Conservation (phyloP, 129 eudicot genomes). For the Gnaphalium uliginosum region DNA sequence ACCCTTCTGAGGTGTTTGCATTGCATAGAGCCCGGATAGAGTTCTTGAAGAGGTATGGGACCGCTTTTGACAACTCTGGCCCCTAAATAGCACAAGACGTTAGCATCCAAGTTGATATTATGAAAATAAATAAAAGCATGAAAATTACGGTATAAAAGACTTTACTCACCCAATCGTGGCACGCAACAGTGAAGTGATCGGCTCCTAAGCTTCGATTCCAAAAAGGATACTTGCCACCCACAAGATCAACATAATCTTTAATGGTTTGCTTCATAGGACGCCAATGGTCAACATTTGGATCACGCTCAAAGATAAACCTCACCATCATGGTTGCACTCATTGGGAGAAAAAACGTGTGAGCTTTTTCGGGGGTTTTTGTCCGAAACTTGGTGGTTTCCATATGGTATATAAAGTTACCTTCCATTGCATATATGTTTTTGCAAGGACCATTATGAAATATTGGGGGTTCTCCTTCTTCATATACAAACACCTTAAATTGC, state of each 20-base stretch:
- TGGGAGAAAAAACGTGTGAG: constrained; percentile 59
- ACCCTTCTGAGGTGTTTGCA: constrained; percentile 75
- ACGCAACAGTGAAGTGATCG: constrained; percentile 64
- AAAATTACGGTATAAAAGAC: neutral
- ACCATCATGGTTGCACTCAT: constrained; percentile 51
- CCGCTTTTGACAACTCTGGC: constrained; percentile 57
- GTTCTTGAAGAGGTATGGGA: constrained; percentile 52
- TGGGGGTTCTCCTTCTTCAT: constrained; percentile 73
- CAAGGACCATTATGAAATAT: constrained; percentile 51
- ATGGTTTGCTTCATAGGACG: constrained; percentile 46
- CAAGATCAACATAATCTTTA: constrained; percentile 46
- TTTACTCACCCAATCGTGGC: constrained; percentile 65
- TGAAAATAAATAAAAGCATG: neutral
- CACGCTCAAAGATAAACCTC: constrained; percentile 40
- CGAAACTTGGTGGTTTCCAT: constrained; percentile 51
- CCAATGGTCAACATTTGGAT: constrained; percentile 55
- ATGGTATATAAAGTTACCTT: constrained; percentile 55
- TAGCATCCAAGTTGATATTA: neutral
- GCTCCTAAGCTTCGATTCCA: constrained; percentile 69
- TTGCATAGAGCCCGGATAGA: constrained; percentile 76
- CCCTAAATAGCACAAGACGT: constrained; percentile 45
- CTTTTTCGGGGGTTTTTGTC: constrained; percentile 47
- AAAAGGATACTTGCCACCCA: constrained; percentile 48
- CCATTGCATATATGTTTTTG: constrained; percentile 49
- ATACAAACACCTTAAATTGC: constrained; percentile 48